A percentile compares a stretch with the other conserved stretches of the same genome.
These are phyloP conservation scores for Pichia sporocuriosa DNA, from an alignment of 805 yeast genomes.

Conservation along the genomic window DNA sequence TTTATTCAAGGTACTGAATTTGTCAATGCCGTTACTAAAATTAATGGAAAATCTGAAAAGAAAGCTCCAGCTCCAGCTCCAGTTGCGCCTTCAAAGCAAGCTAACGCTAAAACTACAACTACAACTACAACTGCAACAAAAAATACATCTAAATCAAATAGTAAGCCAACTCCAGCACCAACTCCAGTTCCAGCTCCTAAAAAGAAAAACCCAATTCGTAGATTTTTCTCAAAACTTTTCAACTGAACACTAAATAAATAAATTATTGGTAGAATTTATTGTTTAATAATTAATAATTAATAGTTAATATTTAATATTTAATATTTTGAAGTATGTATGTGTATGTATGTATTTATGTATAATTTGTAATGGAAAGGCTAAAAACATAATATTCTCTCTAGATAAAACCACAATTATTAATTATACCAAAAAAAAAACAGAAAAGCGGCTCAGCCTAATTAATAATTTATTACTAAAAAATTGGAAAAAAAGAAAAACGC, in stretches of 20 bases:
- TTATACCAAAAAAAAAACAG: too few relatives aligned
- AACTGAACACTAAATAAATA: neutral
- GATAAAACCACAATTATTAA: too few relatives aligned
- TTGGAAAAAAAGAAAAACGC: too few relatives aligned
- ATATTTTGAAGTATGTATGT: too few relatives aligned
- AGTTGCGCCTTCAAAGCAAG: neutral
- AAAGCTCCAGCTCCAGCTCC: neutral
- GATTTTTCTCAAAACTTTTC: slow-evolving; percentile 7
- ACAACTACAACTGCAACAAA: neutral
- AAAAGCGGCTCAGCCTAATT: too few relatives aligned
- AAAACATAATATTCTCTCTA: too few relatives aligned
- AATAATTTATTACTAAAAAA: too few relatives aligned
- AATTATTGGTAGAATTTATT: neutral
- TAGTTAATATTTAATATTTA: too few relatives aligned
- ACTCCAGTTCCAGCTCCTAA: neutral
- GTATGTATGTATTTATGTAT: too few relatives aligned
- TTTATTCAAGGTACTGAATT: slow-evolving; percentile 63
- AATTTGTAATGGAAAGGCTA: too few relatives aligned
- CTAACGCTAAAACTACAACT: neutral
- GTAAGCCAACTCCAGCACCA: slow-evolving; percentile 1
- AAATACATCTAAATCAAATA: neutral
- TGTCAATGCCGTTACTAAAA: slow-evolving; percentile 35
- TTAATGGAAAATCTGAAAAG: slow-evolving; percentile 2
- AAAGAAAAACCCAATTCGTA: slow-evolving; percentile 5
- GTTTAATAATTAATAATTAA: too few relatives aligned